Percentiles rank a stretch among this genome's conserved stretches.
Conservation (phyloP, 2,329 filamentous ascomycete genomes). For the Apiospora aurea region DNA sequence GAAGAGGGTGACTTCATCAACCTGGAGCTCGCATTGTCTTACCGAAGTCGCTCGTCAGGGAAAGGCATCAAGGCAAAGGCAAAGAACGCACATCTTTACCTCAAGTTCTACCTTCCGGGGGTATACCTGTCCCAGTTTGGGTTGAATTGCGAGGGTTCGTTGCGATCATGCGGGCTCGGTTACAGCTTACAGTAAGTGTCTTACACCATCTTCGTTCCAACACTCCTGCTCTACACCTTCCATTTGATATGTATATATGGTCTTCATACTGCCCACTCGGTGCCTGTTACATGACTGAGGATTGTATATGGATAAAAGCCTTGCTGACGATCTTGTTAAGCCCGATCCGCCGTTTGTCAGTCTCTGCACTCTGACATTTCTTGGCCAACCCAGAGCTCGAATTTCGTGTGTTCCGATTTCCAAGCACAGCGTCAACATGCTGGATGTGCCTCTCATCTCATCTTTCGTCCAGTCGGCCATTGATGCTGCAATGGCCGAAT, state of each 20-base stretch:
- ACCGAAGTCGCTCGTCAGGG: conserved; percentile 67
- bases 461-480: conserved; percentile 78
- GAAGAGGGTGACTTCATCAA: conserved; percentile 83
- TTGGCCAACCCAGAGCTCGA: conserved; percentile 77
- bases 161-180: conserved; percentile 71
- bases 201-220: background rate
- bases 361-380: conserved; percentile 76
- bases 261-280: too few species aligned
- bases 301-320: too few species aligned
- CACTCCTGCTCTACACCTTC: background rate
- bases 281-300: too few species aligned
- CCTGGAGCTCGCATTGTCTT: conserved; percentile 77
- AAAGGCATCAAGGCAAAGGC: conserved; percentile 67
- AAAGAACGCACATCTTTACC: conserved; percentile 75
- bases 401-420: conserved; percentile 75
- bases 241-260: background rate
- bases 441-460: conserved; percentile 77
- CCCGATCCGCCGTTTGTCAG: conserved; percentile 80
- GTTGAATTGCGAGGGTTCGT: conserved; percentile 76
- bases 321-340: background rate
- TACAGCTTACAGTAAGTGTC: conserved; percentile 64
- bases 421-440: conserved; percentile 73
- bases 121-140: conserved; percentile 69
- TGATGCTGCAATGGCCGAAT: conserved; percentile 76
- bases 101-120: conserved; percentile 73